Percentiles rank a stretch among this genome's conserved stretches.
Conservation (phyloP, 2,329 filamentous ascomycete genomes). For the Colletotrichum orchidophilum region DNA sequence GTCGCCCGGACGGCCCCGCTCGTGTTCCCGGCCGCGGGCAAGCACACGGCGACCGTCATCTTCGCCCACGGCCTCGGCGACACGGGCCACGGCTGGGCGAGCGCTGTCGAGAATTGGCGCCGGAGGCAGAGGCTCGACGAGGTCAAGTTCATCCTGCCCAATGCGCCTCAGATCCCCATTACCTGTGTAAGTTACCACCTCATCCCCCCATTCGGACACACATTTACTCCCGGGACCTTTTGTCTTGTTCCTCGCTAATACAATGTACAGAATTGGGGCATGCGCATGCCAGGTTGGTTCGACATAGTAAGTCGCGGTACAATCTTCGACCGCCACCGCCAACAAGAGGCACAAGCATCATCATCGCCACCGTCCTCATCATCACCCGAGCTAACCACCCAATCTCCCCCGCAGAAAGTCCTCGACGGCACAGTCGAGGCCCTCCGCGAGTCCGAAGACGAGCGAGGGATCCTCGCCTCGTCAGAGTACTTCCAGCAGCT, state of each 20-base stretch:
- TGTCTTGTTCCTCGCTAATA: not conserved
- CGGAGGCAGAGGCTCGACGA: slow-evolving; percentile 82
- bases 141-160: slow-evolving; percentile 93
- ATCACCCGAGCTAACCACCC: not conserved
- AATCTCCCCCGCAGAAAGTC: slow-evolving; percentile 27
- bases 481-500: slow-evolving; percentile 81
- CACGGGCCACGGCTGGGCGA: slow-evolving; percentile 80
- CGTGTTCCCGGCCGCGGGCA: slow-evolving; percentile 80
- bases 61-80: slow-evolving; percentile 94
- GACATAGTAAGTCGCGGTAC: slow-evolving; percentile 68
- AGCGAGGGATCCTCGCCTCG: slow-evolving; percentile 76
- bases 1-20: slow-evolving; percentile 56
- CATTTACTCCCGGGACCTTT: too few species aligned
- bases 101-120: slow-evolving; percentile 88
- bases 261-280: slow-evolving; percentile 72
- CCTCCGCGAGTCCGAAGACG: slow-evolving; percentile 64
- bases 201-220: not conserved
- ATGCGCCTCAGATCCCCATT: slow-evolving; percentile 87
- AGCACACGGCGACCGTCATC: slow-evolving; percentile 94
- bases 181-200: slow-evolving; percentile 68
- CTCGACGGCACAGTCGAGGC: slow-evolving; percentile 46
- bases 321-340: slow-evolving; percentile 11
- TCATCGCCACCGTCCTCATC: not conserved
- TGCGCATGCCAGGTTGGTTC: slow-evolving; percentile 89
- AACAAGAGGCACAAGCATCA: not conserved